Percentiles rank a stretch among this genome's conserved stretches.
phyloP scores from a whole-genome alignment of 2,329 filamentous ascomycete genomes.

The Fusarium sp. region DNA sequence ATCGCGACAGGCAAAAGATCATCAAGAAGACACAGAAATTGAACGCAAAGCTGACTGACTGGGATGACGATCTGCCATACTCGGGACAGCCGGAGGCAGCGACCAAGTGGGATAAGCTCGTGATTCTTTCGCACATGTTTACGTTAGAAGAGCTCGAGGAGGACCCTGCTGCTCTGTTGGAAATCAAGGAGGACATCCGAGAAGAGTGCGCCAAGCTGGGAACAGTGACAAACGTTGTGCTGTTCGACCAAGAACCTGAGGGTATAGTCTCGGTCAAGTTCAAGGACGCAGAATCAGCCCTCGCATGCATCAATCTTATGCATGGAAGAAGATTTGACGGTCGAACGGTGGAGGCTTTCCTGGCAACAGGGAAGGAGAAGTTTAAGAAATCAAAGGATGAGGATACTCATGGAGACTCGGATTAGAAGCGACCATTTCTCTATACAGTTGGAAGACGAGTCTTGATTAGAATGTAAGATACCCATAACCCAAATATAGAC shows the following conservation, averaged over 20 bases:
- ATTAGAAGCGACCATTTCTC: slow-evolving; percentile 34
- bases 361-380: slow-evolving; percentile 76
- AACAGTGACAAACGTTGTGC: slow-evolving; percentile 86
- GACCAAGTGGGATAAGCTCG: slow-evolving; percentile 77
- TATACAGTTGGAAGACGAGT: slow-evolving; percentile 6
- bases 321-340: slow-evolving; percentile 83
- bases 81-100: slow-evolving; percentile 55
- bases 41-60: slow-evolving; percentile 91
- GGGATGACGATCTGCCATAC: slow-evolving; percentile 87
- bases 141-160: slow-evolving; percentile 85
- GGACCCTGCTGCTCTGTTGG: slow-evolving; percentile 82
- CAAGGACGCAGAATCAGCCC: slow-evolving; percentile 74
- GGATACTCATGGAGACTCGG: slow-evolving; percentile 57
- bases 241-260: slow-evolving; percentile 87
- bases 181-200: slow-evolving; percentile 94
- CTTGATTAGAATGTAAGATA: slow-evolving; percentile 45
- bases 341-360: slow-evolving; percentile 74
- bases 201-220: slow-evolving; percentile 91
- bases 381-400: slow-evolving; percentile 76
- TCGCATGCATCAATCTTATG: slow-evolving; percentile 79
- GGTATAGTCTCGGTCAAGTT: slow-evolving; percentile 91
- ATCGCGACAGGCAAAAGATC: slow-evolving; percentile 85
- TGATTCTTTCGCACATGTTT: slow-evolving; percentile 94
- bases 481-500: slow-evolving; percentile 34
- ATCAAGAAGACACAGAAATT: slow-evolving; percentile 92